phyloP scores from a whole-genome alignment of 345 rosid species.

The Citrus cavaleriei region DNA sequence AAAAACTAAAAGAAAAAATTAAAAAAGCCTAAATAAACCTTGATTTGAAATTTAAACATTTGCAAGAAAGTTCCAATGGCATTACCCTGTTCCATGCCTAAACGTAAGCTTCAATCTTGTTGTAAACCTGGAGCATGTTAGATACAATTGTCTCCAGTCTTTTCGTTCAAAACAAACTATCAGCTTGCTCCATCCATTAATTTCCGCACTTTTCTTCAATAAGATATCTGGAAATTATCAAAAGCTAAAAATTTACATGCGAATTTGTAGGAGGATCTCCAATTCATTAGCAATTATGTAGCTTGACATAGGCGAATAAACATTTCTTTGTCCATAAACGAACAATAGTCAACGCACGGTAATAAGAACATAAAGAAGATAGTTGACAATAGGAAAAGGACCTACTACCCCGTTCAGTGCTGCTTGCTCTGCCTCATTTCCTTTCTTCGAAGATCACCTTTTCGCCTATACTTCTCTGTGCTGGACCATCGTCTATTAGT shows the following conservation, averaged over 20 bases:
- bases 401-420: conserved; percentile 59
- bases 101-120: too few relatives aligned
- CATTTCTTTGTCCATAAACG: background rate
- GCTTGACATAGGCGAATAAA: background rate
- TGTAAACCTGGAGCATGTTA: background rate
- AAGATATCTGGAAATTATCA: conserved; percentile 54
- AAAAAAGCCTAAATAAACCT: too few relatives aligned
- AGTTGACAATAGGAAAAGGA: conserved; percentile 8
- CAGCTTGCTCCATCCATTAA: conserved; percentile 80
- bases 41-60: too few relatives aligned
- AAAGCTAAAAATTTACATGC: background rate
- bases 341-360: background rate
- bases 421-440: conserved; percentile 73
- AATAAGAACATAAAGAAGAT: background rate
- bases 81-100: too few relatives aligned
- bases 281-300: background rate
- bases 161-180: conserved; percentile 94
- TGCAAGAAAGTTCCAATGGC: too few relatives aligned
- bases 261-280: background rate
- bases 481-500: conserved; percentile 79
- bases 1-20: too few relatives aligned
- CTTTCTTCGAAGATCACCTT: conserved; percentile 73
- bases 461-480: conserved; percentile 89
- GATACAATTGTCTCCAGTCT: conserved; percentile 68
- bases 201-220: conserved; percentile 83